phyloP scores from a whole-genome alignment of 345 rosid species.

The Turritis glabra region DNA sequence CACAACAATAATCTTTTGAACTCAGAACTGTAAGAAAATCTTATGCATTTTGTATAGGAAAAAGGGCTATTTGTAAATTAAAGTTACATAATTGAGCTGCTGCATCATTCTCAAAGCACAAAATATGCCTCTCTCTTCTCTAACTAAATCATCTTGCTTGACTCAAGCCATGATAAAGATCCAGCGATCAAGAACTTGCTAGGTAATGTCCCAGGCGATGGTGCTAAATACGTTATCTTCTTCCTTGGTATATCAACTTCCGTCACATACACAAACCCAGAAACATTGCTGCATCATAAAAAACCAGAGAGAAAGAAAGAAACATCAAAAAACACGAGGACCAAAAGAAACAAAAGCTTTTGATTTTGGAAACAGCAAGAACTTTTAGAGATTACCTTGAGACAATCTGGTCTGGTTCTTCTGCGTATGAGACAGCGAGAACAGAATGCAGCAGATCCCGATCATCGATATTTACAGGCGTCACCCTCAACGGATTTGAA shows the following conservation, averaged over 20 bases:
- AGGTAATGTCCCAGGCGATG: constrained; percentile 68
- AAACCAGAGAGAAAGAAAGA: neutral
- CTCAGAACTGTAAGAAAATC: neutral
- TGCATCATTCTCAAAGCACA: neutral
- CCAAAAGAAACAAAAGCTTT: constrained; percentile 5
- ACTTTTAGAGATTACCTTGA: constrained; percentile 50
- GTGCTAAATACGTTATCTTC: constrained; percentile 66
- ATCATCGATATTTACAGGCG: constrained; percentile 56
- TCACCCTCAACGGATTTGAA: constrained; percentile 63
- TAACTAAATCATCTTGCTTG: constrained; percentile 32
- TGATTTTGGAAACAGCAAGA: neutral
- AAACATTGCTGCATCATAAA: constrained; percentile 60
- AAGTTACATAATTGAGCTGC: constrained; percentile 20
- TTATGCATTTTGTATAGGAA: neutral
- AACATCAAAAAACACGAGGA: neutral
- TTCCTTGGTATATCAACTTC: constrained; percentile 71
- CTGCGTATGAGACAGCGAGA: constrained; percentile 88
- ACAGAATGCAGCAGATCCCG: constrained; percentile 67
- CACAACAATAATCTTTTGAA: neutral
- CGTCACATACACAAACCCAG: constrained; percentile 78
- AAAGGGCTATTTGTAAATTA: neutral
- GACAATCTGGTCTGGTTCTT: constrained; percentile 69
- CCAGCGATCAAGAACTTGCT: constrained; percentile 72
- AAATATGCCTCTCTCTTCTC: constrained; percentile 3
- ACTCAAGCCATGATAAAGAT: constrained; percentile 78